These are phyloP conservation scores for Sugiyamaella japonica DNA, from an alignment of 1,139 yeast genomes.

Conservation along the genomic window DNA sequence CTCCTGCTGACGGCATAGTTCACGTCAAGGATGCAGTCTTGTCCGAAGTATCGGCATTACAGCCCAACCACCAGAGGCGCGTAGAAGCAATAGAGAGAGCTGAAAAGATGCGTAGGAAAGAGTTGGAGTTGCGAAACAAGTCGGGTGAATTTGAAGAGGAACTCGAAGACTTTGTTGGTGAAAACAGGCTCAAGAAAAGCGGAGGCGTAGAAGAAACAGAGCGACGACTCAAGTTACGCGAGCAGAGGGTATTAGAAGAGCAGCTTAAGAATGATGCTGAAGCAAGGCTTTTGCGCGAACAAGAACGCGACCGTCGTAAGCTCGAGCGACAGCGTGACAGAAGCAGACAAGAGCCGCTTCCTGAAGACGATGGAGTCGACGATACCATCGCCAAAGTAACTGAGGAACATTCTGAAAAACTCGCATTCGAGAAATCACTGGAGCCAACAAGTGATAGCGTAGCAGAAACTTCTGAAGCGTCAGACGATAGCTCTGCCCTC, in stretches of 20 bases:
- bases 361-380: conserved; percentile 1
- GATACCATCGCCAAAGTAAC: not conserved
- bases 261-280: conserved; percentile 36
- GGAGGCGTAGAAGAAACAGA: conserved; percentile 92
- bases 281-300: conserved; percentile 28
- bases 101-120: conserved; percentile 74
- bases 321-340: not conserved
- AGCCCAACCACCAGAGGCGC: conserved; percentile 81
- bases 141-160: conserved; percentile 77
- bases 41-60: conserved; percentile 72
- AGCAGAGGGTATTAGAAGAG: conserved; percentile 44
- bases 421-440: not conserved
- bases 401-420: not conserved
- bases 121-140: conserved; percentile 55
- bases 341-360: not conserved
- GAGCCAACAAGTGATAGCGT: not conserved
- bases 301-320: conserved; percentile 23
- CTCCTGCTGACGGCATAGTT: conserved; percentile 37
- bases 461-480: too few relatives aligned
- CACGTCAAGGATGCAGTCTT: conserved; percentile 77
- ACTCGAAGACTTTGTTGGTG: conserved; percentile 81
- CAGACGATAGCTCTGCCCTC: too few relatives aligned
- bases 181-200: conserved; percentile 67
- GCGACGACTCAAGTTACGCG: conserved; percentile 62
- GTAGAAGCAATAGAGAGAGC: conserved; percentile 88